Evolutionary conservation across 176 grass and related monocot species (phyloP), one percentile per base, ranked within the genome.

Genomic region (Metroxylon sagu): DNA sequence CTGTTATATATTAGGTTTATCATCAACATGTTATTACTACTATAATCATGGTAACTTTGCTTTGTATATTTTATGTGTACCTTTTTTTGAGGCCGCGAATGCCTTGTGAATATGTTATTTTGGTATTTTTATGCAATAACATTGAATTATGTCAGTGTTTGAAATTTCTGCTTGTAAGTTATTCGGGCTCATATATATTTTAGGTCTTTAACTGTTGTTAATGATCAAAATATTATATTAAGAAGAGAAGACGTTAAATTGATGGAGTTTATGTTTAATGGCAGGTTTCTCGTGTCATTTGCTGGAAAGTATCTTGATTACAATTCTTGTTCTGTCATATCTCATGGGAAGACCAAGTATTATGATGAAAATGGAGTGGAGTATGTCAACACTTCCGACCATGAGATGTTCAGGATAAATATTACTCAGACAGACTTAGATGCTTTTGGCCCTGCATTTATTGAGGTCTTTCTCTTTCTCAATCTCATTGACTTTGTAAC

Each of bases 231-330:
- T 50, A 17, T 60, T 60, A 19, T 26, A 23, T 14, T 26, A 28
- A 29, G 25, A 5, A 18, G 25, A 14, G 4, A 12, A 15, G 6
- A 19, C n/a, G 12, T 17, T 27, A 17, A 7, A 4, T 5, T 64
- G 21, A 66, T 54, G 3, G 29, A 17, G 53, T 53, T 14, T 82
- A 29, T 71, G 59, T 88, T 50, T 59, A 29, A 80, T 88, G 74
- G 68, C 66, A 91, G 92, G 71, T 97, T 83, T 65, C 72, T 97
- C 80, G 50, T 97, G 43, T 97, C 87, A 21, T 91, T 97, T 85
- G 76, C 77, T 88, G 92, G 84, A 60, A 75, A 91, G 49, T 97
- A 97, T 76, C 56, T 97, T 72, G 80, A 90, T 61, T 74, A 85
- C 65, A 69, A 87, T 60, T 87, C 77, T 51, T 53, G 16, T 50